Base-by-base conservation (phyloP, 441 rosid species). In the Pelargonium citronellum region DNA sequence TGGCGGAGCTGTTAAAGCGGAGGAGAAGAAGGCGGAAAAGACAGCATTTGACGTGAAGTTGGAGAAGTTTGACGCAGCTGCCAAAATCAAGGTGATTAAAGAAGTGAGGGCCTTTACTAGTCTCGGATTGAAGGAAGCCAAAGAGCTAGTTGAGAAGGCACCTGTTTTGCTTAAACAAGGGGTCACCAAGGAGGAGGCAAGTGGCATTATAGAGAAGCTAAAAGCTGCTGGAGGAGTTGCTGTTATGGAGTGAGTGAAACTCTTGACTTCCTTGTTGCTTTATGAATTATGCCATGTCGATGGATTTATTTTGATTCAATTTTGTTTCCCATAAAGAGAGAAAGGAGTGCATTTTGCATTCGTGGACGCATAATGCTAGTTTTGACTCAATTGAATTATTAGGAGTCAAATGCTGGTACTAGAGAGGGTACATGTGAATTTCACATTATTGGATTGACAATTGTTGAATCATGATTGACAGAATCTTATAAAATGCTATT, bases 111-210 rank as follows among this genome's bases (percentile, higher is more conserved):
- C 81, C 0, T 87, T 90, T 66, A 86, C 91, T 9, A 79, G 63
- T 73, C 82, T 88, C 76, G 91, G 90, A 34, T 71, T 88, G 73
- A 90, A 87, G 72, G 96, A 90, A 76, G 94, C 94, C 0, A 88
- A 90, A 71, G 90, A 84, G 49, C 84, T 90, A 64, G 92, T 90
- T 10, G 94, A 90, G 86, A 88, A 88, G 79, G 88, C 43, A 3
- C 89, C 91, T 1, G 78, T 66, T 1, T 47, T 87, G 72, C 79
- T 90, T 19, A 88, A 90, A 67, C 86, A 88, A 74, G 96, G 96
- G 19, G 79, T 88, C 49, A 82, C 94, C 7, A 90, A 87, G 82
- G 96, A 90, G 71, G 96, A 88, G 78, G 94, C 88, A 47, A 83
- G 75, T 65, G 81, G 47, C 19, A 84, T 85, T 24, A 75, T 85